These are phyloP conservation scores for Candida manassasensis DNA, from an alignment of 805 yeast species.

Conservation along the genomic window DNA sequence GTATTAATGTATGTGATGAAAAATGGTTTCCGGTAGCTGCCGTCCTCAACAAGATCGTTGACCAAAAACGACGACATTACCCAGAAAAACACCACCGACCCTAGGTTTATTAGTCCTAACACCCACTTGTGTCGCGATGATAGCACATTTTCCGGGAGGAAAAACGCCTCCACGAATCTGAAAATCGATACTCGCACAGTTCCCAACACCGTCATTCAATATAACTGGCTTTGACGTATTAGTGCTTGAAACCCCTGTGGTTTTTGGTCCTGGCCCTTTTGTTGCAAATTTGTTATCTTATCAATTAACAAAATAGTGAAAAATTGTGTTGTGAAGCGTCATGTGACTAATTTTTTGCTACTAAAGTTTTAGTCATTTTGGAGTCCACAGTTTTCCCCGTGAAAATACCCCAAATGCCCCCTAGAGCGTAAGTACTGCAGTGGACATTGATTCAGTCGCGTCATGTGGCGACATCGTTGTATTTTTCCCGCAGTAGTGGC, in stretches of 20 bases:
- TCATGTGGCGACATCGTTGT: too few species aligned
- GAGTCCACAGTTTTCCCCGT: too few species aligned
- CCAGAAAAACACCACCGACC: slow-evolving; percentile 82
- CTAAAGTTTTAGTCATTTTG: too few species aligned
- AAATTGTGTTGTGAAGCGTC: neutral
- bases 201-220: neutral
- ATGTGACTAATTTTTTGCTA: too few species aligned
- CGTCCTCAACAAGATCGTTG: slow-evolving; percentile 67
- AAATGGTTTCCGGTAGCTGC: slow-evolving; percentile 80
- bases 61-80: slow-evolving; percentile 84
- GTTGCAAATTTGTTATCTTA: neutral
- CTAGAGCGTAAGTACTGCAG: slow-evolving; percentile 6
- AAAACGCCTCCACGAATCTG: slow-evolving; percentile 14
- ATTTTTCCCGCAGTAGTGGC: too few species aligned
- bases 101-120: slow-evolving; percentile 67
- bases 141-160: slow-evolving; percentile 19
- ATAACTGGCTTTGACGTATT: neutral
- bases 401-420: too few species aligned
- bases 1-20: slow-evolving; percentile 91
- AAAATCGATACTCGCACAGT: neutral
- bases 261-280: neutral
- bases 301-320: neutral
- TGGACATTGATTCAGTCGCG: neutral
- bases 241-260: too few species aligned
- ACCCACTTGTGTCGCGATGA: slow-evolving; percentile 54